Evolutionary conservation across 805 yeast genomes (phyloP).

Genomic region (Metschnikowia matae): DNA sequence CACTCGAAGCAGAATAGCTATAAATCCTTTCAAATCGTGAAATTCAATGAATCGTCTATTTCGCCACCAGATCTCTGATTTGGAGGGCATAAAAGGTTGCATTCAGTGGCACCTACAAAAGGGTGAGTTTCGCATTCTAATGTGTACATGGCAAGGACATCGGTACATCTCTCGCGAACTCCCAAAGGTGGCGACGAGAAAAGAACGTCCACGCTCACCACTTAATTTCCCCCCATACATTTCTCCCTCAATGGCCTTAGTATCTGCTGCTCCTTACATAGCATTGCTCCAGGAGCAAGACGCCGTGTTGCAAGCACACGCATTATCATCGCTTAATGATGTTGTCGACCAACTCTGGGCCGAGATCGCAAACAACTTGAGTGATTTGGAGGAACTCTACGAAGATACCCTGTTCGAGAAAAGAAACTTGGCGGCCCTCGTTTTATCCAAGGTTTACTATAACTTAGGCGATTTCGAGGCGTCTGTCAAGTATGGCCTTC

Average conservation of each 20-base stretch:
- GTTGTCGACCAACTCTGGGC: constrained; percentile 95
- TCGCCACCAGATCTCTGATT: no score
- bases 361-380: constrained; percentile 86
- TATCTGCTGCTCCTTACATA: constrained; percentile 87
- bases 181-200: constrained; percentile 6
- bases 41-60: not conserved
- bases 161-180: constrained; percentile 4
- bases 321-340: constrained; percentile 73
- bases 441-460: constrained; percentile 86
- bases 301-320: constrained; percentile 70
- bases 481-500: constrained; percentile 83
- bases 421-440: constrained; percentile 80
- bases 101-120: not conserved
- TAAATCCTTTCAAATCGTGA: no score
- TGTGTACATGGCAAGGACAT: not conserved
- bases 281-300: constrained; percentile 87
- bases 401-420: constrained; percentile 79
- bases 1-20: no score
- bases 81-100: not conserved
- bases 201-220: constrained; percentile 5
- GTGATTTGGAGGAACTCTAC: constrained; percentile 85
- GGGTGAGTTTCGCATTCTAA: not conserved
- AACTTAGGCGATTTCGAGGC: constrained; percentile 91
- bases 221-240: not conserved
- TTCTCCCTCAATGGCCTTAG: constrained; percentile 46